A percentile compares a stretch with the other conserved stretches of the same genome.
Conservation (phyloP, 106 monocot genomes). For the Amphibolis antarctica region DNA sequence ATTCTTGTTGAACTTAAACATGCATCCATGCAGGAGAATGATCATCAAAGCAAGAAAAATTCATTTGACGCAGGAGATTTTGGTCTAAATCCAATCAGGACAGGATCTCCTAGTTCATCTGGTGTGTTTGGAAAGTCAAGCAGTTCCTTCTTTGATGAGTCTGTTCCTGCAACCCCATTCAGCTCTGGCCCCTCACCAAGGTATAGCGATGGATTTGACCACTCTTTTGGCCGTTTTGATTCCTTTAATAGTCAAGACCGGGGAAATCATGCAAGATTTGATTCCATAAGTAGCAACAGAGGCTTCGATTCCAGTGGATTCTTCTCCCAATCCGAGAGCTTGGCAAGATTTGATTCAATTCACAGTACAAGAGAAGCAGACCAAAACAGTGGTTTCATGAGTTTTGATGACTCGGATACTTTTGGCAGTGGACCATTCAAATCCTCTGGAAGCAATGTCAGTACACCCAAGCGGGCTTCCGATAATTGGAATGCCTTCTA, state of each 20-base stretch:
- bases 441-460: slow-evolving; percentile 30
- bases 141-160: slow-evolving; percentile 50
- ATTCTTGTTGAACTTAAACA: background rate
- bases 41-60: background rate
- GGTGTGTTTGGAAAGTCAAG: slow-evolving; percentile 31
- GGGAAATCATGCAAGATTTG: slow-evolving; percentile 49
- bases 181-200: slow-evolving; percentile 46
- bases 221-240: slow-evolving; percentile 50
- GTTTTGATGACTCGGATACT: slow-evolving; percentile 55
- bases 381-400: slow-evolving; percentile 32
- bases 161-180: slow-evolving; percentile 65
- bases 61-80: slow-evolving; percentile 14
- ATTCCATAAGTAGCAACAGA: slow-evolving; percentile 42
- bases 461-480: slow-evolving; percentile 28
- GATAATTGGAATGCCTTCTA: slow-evolving; percentile 68
- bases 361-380: slow-evolving; percentile 28
- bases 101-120: slow-evolving; percentile 18
- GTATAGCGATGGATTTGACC: slow-evolving; percentile 50
- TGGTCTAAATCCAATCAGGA: slow-evolving; percentile 12
- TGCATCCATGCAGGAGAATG: slow-evolving; percentile 6
- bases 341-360: slow-evolving; percentile 57
- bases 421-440: slow-evolving; percentile 72
- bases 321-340: slow-evolving; percentile 22
- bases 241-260: slow-evolving; percentile 40
- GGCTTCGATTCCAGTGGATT: slow-evolving; percentile 24